Conservation (phyloP, 192 early-diverging fungal species). For the Coemansia sp. region DNA sequence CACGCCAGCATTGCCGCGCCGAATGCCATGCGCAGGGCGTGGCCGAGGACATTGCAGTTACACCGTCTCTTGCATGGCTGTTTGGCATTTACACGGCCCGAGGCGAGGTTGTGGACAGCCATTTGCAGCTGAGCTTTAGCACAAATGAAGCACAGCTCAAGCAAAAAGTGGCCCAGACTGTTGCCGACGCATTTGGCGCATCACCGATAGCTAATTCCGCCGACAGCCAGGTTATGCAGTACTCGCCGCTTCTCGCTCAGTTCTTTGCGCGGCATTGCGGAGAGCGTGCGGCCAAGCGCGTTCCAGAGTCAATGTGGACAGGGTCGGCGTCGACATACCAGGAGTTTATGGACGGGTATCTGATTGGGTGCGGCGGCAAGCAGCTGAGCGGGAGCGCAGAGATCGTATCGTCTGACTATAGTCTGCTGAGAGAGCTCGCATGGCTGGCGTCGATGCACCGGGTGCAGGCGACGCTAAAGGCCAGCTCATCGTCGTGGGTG, state of each 20-base stretch:
- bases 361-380: conserved; percentile 6
- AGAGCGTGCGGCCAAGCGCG: background rate
- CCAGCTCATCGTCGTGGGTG: conserved; percentile 1
- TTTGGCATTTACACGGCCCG: conserved; percentile 33
- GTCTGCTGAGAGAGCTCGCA: conserved; percentile 36
- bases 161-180: background rate
- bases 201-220: background rate
- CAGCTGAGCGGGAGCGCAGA: background rate
- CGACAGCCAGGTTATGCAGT: background rate
- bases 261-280: conserved; percentile 37
- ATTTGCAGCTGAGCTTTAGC: conserved; percentile 15
- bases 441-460: conserved; percentile 52
- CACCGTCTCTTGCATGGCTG: conserved; percentile 20
- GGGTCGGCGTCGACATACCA: conserved; percentile 15
- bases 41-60: conserved; percentile 13
- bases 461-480: conserved; percentile 16
- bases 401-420: conserved; percentile 16
- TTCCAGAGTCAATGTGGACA: conserved; percentile 45
- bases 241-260: conserved; percentile 20
- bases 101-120: background rate
- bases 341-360: conserved; percentile 28
- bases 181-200: conserved; percentile 19
- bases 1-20: conserved; percentile 11
- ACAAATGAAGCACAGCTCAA: conserved; percentile 9
- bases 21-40: conserved; percentile 21